Percentiles rank a stretch among this genome's conserved stretches.
phyloP scores from a whole-genome alignment of 1,139 yeast species.

The Komagataea norvegica region DNA sequence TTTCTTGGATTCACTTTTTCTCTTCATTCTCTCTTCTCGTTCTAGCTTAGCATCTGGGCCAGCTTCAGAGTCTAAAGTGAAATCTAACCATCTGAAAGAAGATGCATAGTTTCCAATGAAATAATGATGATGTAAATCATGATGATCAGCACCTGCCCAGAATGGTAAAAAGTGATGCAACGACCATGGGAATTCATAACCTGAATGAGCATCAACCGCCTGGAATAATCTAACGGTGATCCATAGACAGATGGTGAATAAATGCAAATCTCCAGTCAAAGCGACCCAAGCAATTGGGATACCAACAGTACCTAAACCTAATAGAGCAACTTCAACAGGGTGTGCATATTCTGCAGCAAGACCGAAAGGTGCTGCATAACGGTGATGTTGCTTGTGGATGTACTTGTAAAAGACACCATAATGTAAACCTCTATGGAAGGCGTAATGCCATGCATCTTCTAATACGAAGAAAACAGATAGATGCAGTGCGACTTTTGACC shows the following conservation, averaged over 20 bases:
- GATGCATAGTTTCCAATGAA: slow-evolving; percentile 74
- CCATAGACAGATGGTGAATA: slow-evolving; percentile 75
- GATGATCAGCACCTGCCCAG: slow-evolving; percentile 96
- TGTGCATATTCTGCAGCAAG: slow-evolving; percentile 90
- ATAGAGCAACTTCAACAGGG: slow-evolving; percentile 76
- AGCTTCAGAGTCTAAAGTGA: slow-evolving; percentile 65
- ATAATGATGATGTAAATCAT: slow-evolving; percentile 86
- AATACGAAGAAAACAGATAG: slow-evolving; percentile 61
- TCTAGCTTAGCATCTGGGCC: slow-evolving; percentile 29
- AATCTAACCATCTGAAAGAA: slow-evolving; percentile 84
- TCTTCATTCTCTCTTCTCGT: slow-evolving; percentile 30
- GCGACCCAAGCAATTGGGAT: slow-evolving; percentile 64
- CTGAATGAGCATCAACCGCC: slow-evolving; percentile 89
- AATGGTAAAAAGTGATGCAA: slow-evolving; percentile 76
- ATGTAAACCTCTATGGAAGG: slow-evolving; percentile 78
- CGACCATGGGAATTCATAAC: slow-evolving; percentile 90
- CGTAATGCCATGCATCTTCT: slow-evolving; percentile 89
- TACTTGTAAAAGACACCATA: slow-evolving; percentile 70
- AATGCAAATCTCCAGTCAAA: slow-evolving; percentile 55
- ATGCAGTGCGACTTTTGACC: slow-evolving; percentile 50
- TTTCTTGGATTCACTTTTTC: slow-evolving; percentile 23
- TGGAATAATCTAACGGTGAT: slow-evolving; percentile 71
- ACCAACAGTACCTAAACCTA: slow-evolving; percentile 87
- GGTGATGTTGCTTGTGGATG: slow-evolving; percentile 86
- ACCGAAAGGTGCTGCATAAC: slow-evolving; percentile 89